Percentiles rank a stretch among this genome's conserved stretches.
These are phyloP conservation scores for Dictyostelium firmibasis DNA, from an alignment of 78 protist genomes.

Conservation along the genomic window DNA sequence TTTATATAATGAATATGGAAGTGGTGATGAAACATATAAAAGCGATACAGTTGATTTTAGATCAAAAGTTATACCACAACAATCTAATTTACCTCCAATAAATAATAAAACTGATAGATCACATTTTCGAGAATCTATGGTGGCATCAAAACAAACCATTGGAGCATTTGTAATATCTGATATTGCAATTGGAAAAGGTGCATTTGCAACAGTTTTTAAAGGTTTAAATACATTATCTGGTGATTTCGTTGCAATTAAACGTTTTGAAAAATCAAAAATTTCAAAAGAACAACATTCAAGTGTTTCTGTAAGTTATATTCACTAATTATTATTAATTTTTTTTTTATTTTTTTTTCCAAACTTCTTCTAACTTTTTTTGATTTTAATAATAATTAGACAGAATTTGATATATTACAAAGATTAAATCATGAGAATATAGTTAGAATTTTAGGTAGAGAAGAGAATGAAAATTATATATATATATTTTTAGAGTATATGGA, in stretches of 20 bases:
- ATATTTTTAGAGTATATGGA: conserved; percentile 94
- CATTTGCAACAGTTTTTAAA: conserved; percentile 44
- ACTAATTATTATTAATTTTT: background rate
- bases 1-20: background rate
- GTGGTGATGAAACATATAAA: background rate
- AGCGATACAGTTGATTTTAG: background rate
- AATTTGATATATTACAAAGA: conserved; percentile 86
- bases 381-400: conserved; percentile 18
- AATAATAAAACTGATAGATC: background rate
- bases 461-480: conserved; percentile 72
- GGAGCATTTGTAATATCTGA: conserved; percentile 61
- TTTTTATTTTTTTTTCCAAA: background rate
- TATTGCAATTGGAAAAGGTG: conserved; percentile 53
- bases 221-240: conserved; percentile 56
- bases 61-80: background rate
- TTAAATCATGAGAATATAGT: conserved; percentile 90
- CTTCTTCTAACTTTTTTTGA: background rate
- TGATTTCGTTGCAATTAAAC: conserved; percentile 65
- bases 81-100: conserved; percentile 43
- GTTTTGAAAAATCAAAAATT: conserved; percentile 59
- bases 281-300: conserved; percentile 50
- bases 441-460: conserved; percentile 66
- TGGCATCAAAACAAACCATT: conserved; percentile 18
- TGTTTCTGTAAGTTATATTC: conserved; percentile 26
- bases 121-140: conserved; percentile 33